Evolutionary conservation across 257 asterid species (phyloP).

Genomic region (Solanum corneliomulleri): DNA sequence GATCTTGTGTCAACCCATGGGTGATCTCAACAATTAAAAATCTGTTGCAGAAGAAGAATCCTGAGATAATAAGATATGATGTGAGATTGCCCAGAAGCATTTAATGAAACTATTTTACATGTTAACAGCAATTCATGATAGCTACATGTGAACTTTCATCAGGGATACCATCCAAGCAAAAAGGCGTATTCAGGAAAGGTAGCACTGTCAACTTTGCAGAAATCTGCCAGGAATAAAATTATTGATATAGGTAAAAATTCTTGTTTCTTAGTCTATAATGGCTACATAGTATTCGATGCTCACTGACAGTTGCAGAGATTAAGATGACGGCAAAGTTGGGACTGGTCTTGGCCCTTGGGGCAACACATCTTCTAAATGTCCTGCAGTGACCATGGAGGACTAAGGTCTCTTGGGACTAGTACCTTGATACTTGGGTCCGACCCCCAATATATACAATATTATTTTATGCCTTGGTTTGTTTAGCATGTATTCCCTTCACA

Average conservation of each 20-base stretch:
- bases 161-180: conserved; percentile 61
- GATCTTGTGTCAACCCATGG: conserved; percentile 67
- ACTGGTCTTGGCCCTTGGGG: not conserved
- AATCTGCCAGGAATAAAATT: conserved; percentile 61
- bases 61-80: conserved; percentile 24
- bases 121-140: not conserved
- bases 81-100: conserved; percentile 11
- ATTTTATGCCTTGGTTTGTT: not conserved
- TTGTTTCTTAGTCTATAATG: not conserved
- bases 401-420: not conserved
- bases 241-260: conserved; percentile 62
- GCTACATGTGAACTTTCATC: conserved; percentile 1
- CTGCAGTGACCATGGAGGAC: not conserved
- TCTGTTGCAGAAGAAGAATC: conserved; percentile 19
- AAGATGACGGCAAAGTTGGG: not conserved
- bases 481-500: not conserved
- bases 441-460: not conserved
- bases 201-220: conserved; percentile 57
- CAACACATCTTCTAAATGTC: not conserved
- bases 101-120: not conserved
- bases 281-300: not conserved
- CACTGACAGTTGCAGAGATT: not conserved
- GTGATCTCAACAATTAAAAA: conserved; percentile 29
- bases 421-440: not conserved
- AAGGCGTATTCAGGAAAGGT: conserved; percentile 80